A percentile compares a stretch with the other conserved stretches of the same genome.
Evolutionary conservation across 441 rosid species (phyloP).

Genomic region (Flueggea neowawraea): DNA sequence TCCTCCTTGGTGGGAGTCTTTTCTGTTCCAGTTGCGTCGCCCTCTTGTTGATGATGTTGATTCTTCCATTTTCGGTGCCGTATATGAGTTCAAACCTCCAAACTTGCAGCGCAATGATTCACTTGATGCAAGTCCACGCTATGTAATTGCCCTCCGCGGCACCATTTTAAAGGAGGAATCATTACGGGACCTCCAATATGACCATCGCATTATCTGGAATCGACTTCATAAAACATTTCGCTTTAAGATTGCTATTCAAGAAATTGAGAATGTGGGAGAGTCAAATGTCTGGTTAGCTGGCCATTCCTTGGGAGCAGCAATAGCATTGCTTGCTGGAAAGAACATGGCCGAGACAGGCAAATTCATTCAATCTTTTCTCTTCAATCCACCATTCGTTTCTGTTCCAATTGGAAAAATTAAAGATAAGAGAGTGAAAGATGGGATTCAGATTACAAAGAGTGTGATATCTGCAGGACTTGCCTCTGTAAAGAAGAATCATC

Average conservation of each 20-base stretch:
- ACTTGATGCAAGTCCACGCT: constrained; percentile 45
- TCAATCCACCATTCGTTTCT: constrained; percentile 84
- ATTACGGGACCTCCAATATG: constrained; percentile 65
- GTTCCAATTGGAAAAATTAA: constrained; percentile 77
- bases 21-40: constrained; percentile 57
- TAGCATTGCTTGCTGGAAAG: constrained; percentile 82
- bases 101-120: constrained; percentile 22
- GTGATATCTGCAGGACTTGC: constrained; percentile 91
- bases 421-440: constrained; percentile 62
- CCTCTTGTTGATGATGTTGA: constrained; percentile 74
- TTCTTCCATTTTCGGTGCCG: constrained; percentile 78
- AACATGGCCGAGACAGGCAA: constrained; percentile 61
- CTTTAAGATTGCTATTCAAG: constrained; percentile 78
- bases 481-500: constrained; percentile 36
- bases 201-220: constrained; percentile 59
- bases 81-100: constrained; percentile 64
- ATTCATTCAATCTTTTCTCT: constrained; percentile 62
- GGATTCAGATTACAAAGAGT: constrained; percentile 74
- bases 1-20: constrained; percentile 88
- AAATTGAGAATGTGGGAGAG: constrained; percentile 55
- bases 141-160: constrained; percentile 80
- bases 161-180: constrained; percentile 77
- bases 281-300: constrained; percentile 91
- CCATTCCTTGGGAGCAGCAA: constrained; percentile 89
- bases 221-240: constrained; percentile 79